Conservation (phyloP, 441 rosid genomes). For the Erysimum cheiri region DNA sequence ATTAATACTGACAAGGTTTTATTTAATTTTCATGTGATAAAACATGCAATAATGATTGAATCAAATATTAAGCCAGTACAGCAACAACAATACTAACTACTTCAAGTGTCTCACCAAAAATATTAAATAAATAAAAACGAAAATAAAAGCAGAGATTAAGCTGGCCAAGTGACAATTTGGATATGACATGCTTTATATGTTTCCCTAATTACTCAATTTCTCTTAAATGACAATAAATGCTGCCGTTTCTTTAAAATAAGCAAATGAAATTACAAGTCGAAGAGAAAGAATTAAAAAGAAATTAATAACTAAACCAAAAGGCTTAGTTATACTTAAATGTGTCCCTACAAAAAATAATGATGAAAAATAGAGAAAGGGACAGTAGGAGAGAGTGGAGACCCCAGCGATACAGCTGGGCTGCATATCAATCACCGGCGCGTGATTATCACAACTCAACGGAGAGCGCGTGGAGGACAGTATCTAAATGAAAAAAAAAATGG, state of each 20-base stretch:
- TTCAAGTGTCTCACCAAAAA: conserved; percentile 2
- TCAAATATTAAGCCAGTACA: conserved; percentile 17
- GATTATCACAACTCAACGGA: background rate
- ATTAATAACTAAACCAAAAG: conserved; percentile 10
- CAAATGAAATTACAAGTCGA: conserved; percentile 19
- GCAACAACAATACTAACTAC: conserved; percentile 6
- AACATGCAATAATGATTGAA: conserved; percentile 33
- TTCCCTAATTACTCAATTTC: conserved; percentile 16
- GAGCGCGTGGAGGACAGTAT: conserved; percentile 17
- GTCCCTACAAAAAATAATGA: conserved; percentile 41
- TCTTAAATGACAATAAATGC: conserved; percentile 28
- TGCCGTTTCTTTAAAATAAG: background rate
- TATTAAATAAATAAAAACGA: background rate
- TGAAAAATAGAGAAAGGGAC: conserved; percentile 42
- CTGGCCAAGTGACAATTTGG: conserved; percentile 31
- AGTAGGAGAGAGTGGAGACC: conserved; percentile 44
- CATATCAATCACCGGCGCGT: conserved; percentile 46
- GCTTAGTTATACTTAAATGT: conserved; percentile 30
- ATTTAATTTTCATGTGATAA: background rate
- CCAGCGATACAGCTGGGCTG: conserved; percentile 47
- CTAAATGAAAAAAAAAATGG: background rate
- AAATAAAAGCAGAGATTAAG: conserved; percentile 28
- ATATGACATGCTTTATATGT: conserved; percentile 31
- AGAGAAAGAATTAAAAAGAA: conserved; percentile 28
- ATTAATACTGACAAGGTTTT: background rate